Conservation (phyloP, 768 basidiomycete species). For the Boletus rubescentipes region DNA sequence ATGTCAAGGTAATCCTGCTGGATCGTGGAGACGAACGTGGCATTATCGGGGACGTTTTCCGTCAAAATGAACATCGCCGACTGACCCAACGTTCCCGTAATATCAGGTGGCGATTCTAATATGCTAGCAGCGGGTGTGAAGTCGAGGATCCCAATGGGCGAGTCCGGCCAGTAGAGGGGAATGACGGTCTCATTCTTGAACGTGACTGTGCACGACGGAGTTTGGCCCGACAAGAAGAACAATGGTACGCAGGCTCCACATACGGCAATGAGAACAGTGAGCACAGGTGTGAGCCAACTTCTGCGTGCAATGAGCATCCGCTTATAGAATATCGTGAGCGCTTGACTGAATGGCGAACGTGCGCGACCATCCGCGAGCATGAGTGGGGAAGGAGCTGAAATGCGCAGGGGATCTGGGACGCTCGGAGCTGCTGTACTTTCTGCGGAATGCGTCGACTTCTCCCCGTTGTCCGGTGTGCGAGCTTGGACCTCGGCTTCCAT, state of each 20-base stretch:
- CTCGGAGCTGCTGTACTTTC: neutral
- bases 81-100: slow-evolving; percentile 47
- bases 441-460: slow-evolving; percentile 18
- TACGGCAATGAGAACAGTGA: slow-evolving; percentile 54
- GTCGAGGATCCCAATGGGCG: slow-evolving; percentile 37
- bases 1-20: slow-evolving; percentile 51
- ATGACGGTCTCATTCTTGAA: slow-evolving; percentile 39
- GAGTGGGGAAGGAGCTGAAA: slow-evolving; percentile 7
- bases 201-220: slow-evolving; percentile 48
- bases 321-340: slow-evolving; percentile 73
- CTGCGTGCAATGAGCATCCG: slow-evolving; percentile 60
- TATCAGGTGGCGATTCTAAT: slow-evolving; percentile 54
- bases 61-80: slow-evolving; percentile 37
- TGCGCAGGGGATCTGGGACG: neutral
- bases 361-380: slow-evolving; percentile 47
- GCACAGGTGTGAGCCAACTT: slow-evolving; percentile 65
- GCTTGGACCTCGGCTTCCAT: slow-evolving; percentile 45
- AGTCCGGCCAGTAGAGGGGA: slow-evolving; percentile 57
- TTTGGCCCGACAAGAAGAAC: slow-evolving; percentile 54
- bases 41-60: slow-evolving; percentile 50
- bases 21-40: slow-evolving; percentile 58
- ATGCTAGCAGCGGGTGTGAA: slow-evolving; percentile 36
- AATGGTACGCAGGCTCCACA: slow-evolving; percentile 68
- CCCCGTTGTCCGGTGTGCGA: slow-evolving; percentile 26
- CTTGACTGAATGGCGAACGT: slow-evolving; percentile 60